These are phyloP conservation scores for Suhomyces tanzawaensis DNA, from an alignment of 805 yeast genomes.

Conservation along the genomic window DNA sequence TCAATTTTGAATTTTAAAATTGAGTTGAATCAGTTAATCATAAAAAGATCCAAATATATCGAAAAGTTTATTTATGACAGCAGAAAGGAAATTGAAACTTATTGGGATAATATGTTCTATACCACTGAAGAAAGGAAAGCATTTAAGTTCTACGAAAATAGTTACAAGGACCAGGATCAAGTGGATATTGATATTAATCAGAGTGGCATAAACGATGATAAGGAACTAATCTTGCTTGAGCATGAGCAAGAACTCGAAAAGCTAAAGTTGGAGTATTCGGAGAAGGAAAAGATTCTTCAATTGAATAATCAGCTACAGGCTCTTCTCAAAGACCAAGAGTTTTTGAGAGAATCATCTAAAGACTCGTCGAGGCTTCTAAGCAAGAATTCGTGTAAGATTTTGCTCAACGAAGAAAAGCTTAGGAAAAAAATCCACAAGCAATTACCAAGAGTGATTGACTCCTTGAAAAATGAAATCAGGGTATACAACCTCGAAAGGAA, in stretches of 20 bases:
- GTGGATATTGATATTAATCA: background rate
- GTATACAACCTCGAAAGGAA: slow-evolving; percentile 44
- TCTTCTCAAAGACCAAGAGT: slow-evolving; percentile 56
- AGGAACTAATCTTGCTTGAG: slow-evolving; percentile 57
- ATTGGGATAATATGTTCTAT: slow-evolving; percentile 64
- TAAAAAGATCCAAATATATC: slow-evolving; percentile 60
- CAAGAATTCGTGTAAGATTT: slow-evolving; percentile 73
- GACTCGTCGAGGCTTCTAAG: slow-evolving; percentile 78
- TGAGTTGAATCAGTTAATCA: slow-evolving; percentile 57
- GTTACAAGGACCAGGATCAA: background rate
- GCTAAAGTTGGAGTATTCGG: slow-evolving; percentile 49
- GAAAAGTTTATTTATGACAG: slow-evolving; percentile 66
- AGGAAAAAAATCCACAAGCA: slow-evolving; percentile 65
- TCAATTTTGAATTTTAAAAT: slow-evolving; percentile 50
- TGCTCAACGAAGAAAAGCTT: slow-evolving; percentile 75
- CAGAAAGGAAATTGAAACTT: slow-evolving; percentile 53
- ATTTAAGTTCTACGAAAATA: slow-evolving; percentile 33
- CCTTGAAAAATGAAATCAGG: slow-evolving; percentile 46
- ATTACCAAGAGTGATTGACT: slow-evolving; percentile 61
- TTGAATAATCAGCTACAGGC: slow-evolving; percentile 55
- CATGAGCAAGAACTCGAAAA: slow-evolving; percentile 63
- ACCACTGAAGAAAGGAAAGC: slow-evolving; percentile 46
- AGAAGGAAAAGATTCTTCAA: slow-evolving; percentile 53
- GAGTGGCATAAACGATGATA: slow-evolving; percentile 21
- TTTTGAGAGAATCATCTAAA: slow-evolving; percentile 65